Conservation (phyloP, 2,329 filamentous ascomycete species). For the Pseudogymnoascus sp. region DNA sequence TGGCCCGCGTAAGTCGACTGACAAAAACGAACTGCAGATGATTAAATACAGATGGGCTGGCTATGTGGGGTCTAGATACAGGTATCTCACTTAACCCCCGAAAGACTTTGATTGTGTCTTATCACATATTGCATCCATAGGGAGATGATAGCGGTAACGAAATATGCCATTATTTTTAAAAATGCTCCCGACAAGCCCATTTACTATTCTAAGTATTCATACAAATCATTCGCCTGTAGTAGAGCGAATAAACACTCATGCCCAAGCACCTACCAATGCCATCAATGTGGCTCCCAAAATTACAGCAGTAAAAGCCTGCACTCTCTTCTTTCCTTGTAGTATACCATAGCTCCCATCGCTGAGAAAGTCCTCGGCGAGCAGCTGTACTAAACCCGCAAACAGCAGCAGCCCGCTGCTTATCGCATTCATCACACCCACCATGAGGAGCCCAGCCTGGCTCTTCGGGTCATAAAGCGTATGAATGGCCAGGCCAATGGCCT, state of each 20-base stretch:
- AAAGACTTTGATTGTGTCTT: too few relatives aligned
- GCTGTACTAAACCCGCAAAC: conserved; percentile 76
- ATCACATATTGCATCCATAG: too few relatives aligned
- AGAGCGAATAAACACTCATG: conserved; percentile 29
- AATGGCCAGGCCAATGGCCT: conserved; percentile 71
- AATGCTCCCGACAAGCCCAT: not conserved
- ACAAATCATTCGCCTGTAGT: not conserved
- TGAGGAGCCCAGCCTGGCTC: conserved; percentile 66
- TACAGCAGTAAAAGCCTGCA: conserved; percentile 56
- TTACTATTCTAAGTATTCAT: not conserved
- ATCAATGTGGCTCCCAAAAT: conserved; percentile 53
- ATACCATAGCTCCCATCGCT: conserved; percentile 56
- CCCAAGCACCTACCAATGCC: conserved; percentile 62
- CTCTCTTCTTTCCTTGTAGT: conserved; percentile 47
- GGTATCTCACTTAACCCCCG: too few relatives aligned
- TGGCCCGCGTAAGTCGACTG: too few relatives aligned
- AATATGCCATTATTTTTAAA: not conserved
- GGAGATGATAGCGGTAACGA: too few relatives aligned
- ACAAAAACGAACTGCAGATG: too few relatives aligned
- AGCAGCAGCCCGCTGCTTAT: conserved; percentile 73
- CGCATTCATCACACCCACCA: conserved; percentile 83
- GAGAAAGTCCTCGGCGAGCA: conserved; percentile 81
- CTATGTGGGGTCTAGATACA: too few relatives aligned
- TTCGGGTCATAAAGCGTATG: conserved; percentile 75
- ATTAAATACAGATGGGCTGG: too few relatives aligned